phyloP scores from a whole-genome alignment of 2,329 filamentous ascomycete species.

The Pseudogymnoascus sp. region DNA sequence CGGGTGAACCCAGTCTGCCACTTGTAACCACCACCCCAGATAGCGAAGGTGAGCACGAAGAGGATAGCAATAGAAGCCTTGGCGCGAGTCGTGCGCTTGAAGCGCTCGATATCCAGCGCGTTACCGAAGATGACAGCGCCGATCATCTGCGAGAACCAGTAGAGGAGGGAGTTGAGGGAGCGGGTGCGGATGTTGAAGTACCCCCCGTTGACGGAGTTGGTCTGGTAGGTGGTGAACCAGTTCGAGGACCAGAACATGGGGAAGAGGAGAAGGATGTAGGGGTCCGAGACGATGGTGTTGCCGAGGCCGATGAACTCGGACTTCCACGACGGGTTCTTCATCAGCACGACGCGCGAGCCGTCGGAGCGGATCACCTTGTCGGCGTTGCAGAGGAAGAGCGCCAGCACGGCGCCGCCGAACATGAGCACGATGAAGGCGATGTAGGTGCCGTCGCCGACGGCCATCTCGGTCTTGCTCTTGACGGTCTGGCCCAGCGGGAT shows the following conservation, averaged over 20 bases:
- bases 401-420: conserved; percentile 59
- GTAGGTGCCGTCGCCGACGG: conserved; percentile 64
- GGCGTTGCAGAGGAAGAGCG: conserved; percentile 63
- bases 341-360: conserved; percentile 71
- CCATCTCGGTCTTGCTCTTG: conserved; percentile 36
- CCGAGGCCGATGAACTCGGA: conserved; percentile 69
- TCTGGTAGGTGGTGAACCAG: conserved; percentile 74
- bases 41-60: conserved; percentile 61
- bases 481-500: conserved; percentile 70
- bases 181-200: conserved; percentile 67
- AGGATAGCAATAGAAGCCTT: conserved; percentile 54
- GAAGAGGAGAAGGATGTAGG: conserved; percentile 67
- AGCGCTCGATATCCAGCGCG: conserved; percentile 51
- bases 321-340: conserved; percentile 85
- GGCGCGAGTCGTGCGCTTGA: conserved; percentile 60
- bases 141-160: conserved; percentile 71
- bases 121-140: conserved; percentile 67
- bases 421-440: conserved; percentile 83
- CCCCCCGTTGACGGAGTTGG: conserved; percentile 62
- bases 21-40: conserved; percentile 78
- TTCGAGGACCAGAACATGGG: conserved; percentile 77
- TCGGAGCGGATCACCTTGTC: conserved; percentile 66
- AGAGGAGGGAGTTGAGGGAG: conserved; percentile 67
- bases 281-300: conserved; percentile 61
- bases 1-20: conserved; percentile 44